These are phyloP conservation scores for Blastobotrys parvus DNA, from an alignment of 805 yeast species.

Conservation along the genomic window DNA sequence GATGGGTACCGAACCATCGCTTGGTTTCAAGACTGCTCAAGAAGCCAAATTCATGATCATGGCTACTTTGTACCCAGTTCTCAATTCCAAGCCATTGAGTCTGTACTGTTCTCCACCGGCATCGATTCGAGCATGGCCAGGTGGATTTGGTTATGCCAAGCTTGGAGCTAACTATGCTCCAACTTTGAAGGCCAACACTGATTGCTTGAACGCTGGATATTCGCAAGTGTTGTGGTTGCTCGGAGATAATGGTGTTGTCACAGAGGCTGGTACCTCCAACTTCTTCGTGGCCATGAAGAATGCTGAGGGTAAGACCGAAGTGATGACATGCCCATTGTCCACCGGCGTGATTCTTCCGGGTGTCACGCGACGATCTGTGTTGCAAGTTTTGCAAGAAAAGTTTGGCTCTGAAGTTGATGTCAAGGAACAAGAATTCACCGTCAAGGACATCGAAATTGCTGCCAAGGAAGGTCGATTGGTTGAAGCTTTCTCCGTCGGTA, in stretches of 20 bases:
- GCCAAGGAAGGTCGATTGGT: constrained; percentile 40
- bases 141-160: constrained; percentile 45
- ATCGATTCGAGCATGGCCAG: constrained; percentile 48
- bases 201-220: constrained; percentile 40
- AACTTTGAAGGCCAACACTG: constrained; percentile 38
- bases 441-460: constrained; percentile 37
- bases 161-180: constrained; percentile 53
- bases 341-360: constrained; percentile 46
- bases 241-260: constrained; percentile 43
- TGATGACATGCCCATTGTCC: constrained; percentile 44
- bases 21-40: constrained; percentile 41
- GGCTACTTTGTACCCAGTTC: constrained; percentile 27
- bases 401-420: constrained; percentile 33
- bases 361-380: constrained; percentile 43
- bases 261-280: constrained; percentile 51
- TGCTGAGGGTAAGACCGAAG: constrained; percentile 36
- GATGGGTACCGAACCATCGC: constrained; percentile 40
- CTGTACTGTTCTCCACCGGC: constrained; percentile 44
- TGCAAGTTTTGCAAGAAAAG: constrained; percentile 30
- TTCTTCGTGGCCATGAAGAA: constrained; percentile 41
- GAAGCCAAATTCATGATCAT: constrained; percentile 21
- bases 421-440: constrained; percentile 39
- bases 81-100: constrained; percentile 41
- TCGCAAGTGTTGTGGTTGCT: constrained; percentile 47
- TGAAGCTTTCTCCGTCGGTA: constrained; percentile 48